A percentile compares a stretch with the other conserved stretches of the same genome.
phyloP scores from a whole-genome alignment of 176 grass and related monocot genomes.

The Musa beccarii region DNA sequence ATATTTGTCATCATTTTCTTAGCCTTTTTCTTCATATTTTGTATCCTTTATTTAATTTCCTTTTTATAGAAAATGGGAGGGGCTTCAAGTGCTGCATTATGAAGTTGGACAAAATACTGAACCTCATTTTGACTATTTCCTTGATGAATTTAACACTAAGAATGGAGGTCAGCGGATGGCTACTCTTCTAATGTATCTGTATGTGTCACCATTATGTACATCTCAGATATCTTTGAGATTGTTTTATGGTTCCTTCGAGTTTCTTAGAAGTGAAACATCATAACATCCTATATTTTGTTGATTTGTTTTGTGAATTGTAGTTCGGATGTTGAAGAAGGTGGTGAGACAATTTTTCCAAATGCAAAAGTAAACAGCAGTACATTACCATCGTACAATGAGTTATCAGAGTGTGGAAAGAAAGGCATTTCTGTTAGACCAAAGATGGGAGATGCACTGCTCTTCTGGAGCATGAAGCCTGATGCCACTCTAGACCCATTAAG shows the following conservation, averaged over 20 bases:
- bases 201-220: background rate
- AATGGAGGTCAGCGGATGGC: constrained; percentile 19
- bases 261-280: background rate
- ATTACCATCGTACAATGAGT: background rate
- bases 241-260: background rate
- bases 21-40: background rate
- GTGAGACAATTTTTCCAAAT: constrained; percentile 16
- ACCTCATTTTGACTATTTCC: constrained; percentile 16
- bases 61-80: constrained; percentile 14
- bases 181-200: constrained; percentile 17
- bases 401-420: constrained; percentile 13
- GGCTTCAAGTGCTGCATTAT: constrained; percentile 15
- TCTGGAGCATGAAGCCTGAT: constrained; percentile 22
- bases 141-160: constrained; percentile 12
- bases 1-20: background rate
- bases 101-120: constrained; percentile 16
- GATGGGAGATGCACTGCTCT: constrained; percentile 19
- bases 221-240: background rate
- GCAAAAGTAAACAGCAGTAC: constrained; percentile 8
- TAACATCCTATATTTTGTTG: background rate
- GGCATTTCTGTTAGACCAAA: constrained; percentile 14
- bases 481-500: constrained; percentile 13
- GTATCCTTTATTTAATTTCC: background rate
- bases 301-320: background rate
- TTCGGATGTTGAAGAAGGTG: constrained; percentile 21